phyloP scores from a whole-genome alignment of 768 basidiomycete species.

The Podaxis rugospora region DNA sequence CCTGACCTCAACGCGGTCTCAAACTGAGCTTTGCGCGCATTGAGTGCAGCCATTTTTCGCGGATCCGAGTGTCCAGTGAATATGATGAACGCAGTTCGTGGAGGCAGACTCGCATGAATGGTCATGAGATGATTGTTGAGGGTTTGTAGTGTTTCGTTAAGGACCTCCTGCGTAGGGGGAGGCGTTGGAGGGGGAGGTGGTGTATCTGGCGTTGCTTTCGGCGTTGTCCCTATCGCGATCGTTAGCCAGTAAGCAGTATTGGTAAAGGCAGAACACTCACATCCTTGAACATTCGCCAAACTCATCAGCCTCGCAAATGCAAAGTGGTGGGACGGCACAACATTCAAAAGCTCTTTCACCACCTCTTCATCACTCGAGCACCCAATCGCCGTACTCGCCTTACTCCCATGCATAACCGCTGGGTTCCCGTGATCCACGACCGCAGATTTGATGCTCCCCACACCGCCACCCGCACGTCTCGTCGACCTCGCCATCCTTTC shows the following conservation, averaged over 20 bases:
- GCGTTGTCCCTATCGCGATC: conserved; percentile 51
- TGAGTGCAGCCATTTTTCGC: conserved; percentile 69
- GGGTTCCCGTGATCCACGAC: conserved; percentile 89
- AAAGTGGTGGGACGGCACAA: conserved; percentile 68
- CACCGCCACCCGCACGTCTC: conserved; percentile 25
- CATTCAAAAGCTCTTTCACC: conserved; percentile 59
- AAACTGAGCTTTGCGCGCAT: conserved; percentile 65
- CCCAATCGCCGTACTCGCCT: conserved; percentile 70
- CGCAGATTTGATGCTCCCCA: conserved; percentile 47
- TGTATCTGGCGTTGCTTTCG: conserved; percentile 41
- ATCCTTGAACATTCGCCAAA: conserved; percentile 76
- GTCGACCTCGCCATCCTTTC: conserved; percentile 69
- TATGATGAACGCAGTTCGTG: conserved; percentile 77
- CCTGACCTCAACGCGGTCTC: conserved; percentile 59
- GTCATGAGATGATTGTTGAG: conserved; percentile 59
- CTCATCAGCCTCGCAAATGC: conserved; percentile 81
- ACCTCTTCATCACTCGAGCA: conserved; percentile 80
- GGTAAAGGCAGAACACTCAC: conserved; percentile 40
- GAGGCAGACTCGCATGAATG: conserved; percentile 67
- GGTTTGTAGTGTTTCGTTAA: conserved; percentile 34
- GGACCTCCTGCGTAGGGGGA: conserved; percentile 22
- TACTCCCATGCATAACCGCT: conserved; percentile 76
- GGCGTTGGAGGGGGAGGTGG: conserved; percentile 13
- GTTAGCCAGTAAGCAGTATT: background rate
- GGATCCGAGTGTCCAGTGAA: conserved; percentile 91